Base-by-base conservation (phyloP, 1,284 basidiomycete species). In the Trichosporon faecale region DNA sequence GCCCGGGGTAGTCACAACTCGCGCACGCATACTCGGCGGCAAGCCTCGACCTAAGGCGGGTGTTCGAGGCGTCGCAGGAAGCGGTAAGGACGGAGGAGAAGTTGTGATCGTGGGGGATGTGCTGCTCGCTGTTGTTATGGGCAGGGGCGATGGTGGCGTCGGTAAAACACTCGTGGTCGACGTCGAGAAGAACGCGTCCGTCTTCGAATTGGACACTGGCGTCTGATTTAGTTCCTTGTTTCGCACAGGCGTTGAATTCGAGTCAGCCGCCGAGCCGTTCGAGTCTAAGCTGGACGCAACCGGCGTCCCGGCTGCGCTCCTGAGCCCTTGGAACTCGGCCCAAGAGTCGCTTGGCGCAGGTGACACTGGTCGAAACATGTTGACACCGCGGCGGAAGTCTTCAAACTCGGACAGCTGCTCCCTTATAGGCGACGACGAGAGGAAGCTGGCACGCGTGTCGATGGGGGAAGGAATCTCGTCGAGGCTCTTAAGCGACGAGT, bases 171-270 rank as follows among this genome's bases (percentile, higher is more conserved):
- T 61, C 27, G 57, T 8, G 7, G 57, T 61, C 35, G 70, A 68
- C 7, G 71, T 60, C 1, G 77, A 70, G 68, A 82, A 82, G 74
- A 82, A 82, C 1, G 79, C 66, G 55, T 82, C 81, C 7, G 78
- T 83, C 67, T 77, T 79, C 12, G 78, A 79, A 37, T 74, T 70
- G 12, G 77, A 76, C 7, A 23, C 52, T 18, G 27, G 27, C 57
- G 57, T 33, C 29, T 12, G 29, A 61, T 29, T 18, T 61, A n/a
- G 27, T n/a, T 29, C 27, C 29, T 61, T 29, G 57, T 33, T 23
- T 31, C 57, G 57, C 27, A 31, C 57, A 33, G 57, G 27, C 27
- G 57, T 31, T 7, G 29, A n/a, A 61, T 52, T 52, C 11, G 29
- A 61, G 16, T 16, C 18, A 61, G 18, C 57, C 29, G 27, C 57